These are phyloP conservation scores for Dipodascus geniculatus DNA, from an alignment of 805 yeast genomes.

Conservation along the genomic window DNA sequence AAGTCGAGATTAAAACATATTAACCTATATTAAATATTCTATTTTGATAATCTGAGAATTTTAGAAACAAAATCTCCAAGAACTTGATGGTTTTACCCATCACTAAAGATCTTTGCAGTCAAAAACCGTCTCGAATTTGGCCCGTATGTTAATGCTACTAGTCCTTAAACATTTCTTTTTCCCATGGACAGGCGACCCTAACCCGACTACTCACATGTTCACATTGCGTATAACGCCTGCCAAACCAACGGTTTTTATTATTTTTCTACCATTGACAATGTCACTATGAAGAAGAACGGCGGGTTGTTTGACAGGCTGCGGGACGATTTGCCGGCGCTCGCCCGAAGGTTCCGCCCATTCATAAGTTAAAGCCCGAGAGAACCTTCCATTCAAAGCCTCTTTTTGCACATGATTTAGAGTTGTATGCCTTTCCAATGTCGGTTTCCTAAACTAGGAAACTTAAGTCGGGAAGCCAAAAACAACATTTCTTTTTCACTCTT, in stretches of 20 bases:
- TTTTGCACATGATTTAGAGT: background rate
- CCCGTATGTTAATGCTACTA: background rate
- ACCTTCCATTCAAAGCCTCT: background rate
- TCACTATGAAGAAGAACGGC: background rate
- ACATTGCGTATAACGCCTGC: slow-evolving; percentile 1
- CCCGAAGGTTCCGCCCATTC: no score
- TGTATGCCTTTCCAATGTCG: background rate
- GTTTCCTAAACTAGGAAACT: no score
- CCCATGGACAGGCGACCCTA: no score
- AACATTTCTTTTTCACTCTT: background rate
- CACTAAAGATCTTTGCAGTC: no score
- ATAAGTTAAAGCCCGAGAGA: no score
- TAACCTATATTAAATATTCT: no score
- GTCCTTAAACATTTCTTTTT: no score
- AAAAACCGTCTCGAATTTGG: background rate
- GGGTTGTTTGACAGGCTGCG: background rate
- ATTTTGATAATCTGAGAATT: no score
- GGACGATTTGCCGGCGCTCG: no score
- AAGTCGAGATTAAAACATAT: no score
- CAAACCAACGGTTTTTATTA: background rate
- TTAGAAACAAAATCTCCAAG: no score
- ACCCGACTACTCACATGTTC: slow-evolving; percentile 1
- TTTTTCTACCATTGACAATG: background rate
- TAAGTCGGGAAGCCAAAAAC: background rate
- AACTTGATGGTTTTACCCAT: no score